These are phyloP conservation scores for Xylariaceae sp. DNA, from an alignment of 2,329 filamentous ascomycete species.

Conservation along the genomic window DNA sequence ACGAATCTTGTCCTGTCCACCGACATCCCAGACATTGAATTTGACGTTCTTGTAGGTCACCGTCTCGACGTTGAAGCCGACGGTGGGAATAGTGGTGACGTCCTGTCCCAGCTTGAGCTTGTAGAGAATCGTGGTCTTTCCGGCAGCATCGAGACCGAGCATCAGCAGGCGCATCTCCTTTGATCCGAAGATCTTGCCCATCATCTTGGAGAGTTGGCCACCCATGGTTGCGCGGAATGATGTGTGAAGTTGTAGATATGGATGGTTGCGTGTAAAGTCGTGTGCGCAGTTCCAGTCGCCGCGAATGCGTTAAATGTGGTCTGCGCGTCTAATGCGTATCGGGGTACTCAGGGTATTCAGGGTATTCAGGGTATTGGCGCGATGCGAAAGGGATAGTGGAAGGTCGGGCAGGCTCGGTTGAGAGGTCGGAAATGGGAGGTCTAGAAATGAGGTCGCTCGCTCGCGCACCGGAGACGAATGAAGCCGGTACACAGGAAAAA, in stretches of 20 bases:
- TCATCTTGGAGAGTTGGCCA: slow-evolving; percentile 88
- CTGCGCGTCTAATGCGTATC: background rate
- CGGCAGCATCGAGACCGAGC: slow-evolving; percentile 94
- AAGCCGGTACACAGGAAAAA: background rate
- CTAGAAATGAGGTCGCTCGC: background rate
- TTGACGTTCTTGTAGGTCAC: slow-evolving; percentile 99
- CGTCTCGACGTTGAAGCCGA: slow-evolving; percentile 98
- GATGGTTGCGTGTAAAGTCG: background rate
- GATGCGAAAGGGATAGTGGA: background rate
- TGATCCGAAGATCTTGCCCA: slow-evolving; percentile 98
- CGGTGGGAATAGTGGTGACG: slow-evolving; percentile 95
- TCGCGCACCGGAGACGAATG: background rate
- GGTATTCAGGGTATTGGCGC: no score
- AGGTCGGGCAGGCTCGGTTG: no score
- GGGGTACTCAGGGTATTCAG: no score
- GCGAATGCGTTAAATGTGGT: background rate
- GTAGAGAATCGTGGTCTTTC: slow-evolving; percentile 99
- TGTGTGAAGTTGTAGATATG: background rate
- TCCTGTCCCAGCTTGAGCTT: slow-evolving; percentile 98
- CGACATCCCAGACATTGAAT: slow-evolving; percentile 99
- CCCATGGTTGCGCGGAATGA: slow-evolving; percentile 57
- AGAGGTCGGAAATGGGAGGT: background rate
- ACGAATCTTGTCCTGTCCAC: slow-evolving; percentile 97
- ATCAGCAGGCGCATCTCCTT: slow-evolving; percentile 99
- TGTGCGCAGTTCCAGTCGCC: background rate